A percentile compares a stretch with the other conserved stretches of the same genome.
These are phyloP conservation scores for Rhizopogon vesiculosus DNA, from an alignment of 768 basidiomycete species.

Conservation along the genomic window DNA sequence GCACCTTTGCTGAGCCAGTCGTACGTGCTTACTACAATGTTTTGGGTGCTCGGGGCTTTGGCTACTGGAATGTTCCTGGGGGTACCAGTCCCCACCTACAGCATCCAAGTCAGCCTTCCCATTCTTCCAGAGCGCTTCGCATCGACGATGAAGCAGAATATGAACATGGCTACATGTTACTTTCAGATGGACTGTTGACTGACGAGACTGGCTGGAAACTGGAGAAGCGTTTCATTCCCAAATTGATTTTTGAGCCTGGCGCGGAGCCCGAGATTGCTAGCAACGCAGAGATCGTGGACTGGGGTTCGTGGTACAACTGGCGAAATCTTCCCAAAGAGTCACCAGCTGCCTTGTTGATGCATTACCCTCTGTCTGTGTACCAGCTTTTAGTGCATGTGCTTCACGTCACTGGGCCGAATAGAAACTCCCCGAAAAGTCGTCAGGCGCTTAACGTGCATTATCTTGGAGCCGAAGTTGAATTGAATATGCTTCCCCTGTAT, in stretches of 20 bases:
- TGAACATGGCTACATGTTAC: slow-evolving; percentile 28
- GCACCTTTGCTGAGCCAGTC: slow-evolving; percentile 30
- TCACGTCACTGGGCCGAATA: slow-evolving; percentile 20
- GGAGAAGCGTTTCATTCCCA: slow-evolving; percentile 28
- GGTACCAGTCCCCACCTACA: slow-evolving; percentile 27
- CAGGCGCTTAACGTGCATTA: slow-evolving; percentile 30
- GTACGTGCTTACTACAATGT: slow-evolving; percentile 33
- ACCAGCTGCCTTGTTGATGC: slow-evolving; percentile 39
- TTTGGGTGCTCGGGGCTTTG: slow-evolving; percentile 33
- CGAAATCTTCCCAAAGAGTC: slow-evolving; percentile 37
- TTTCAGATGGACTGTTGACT: slow-evolving; percentile 26
- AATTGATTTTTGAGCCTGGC: slow-evolving; percentile 23
- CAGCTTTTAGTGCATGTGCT: slow-evolving; percentile 32
- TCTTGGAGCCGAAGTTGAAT: slow-evolving; percentile 35
- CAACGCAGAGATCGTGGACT: slow-evolving; percentile 28
- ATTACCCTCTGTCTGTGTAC: slow-evolving; percentile 39
- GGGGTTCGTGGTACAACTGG: slow-evolving; percentile 44
- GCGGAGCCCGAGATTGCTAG: slow-evolving; percentile 23
- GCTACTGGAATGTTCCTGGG: slow-evolving; percentile 37
- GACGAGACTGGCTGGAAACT: slow-evolving; percentile 34
- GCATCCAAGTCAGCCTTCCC: slow-evolving; percentile 10
- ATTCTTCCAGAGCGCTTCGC: neutral
- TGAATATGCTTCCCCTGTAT: slow-evolving; percentile 36
- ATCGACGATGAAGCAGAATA: slow-evolving; percentile 17
- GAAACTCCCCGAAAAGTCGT: slow-evolving; percentile 15